These are phyloP conservation scores for Prunus kanzakura DNA, from an alignment of 306 rosid genomes.

Conservation along the genomic window DNA sequence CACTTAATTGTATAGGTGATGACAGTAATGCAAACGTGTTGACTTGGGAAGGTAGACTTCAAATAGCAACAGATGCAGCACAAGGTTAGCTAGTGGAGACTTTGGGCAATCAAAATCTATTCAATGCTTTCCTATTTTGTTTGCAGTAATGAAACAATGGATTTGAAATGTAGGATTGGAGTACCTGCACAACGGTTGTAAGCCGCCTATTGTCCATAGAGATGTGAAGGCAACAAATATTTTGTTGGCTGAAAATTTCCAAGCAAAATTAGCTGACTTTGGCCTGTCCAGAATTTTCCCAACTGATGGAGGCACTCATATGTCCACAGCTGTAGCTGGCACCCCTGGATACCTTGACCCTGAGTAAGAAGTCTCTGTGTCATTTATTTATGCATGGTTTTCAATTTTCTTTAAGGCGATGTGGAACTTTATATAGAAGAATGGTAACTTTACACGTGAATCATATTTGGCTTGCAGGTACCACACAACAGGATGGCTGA, in stretches of 20 bases:
- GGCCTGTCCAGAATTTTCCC: constrained; percentile 36
- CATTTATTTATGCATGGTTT: not conserved
- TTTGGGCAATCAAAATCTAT: not conserved
- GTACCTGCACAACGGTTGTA: constrained; percentile 42
- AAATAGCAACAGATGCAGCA: constrained; percentile 32
- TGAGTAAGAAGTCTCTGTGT: constrained; percentile 12
- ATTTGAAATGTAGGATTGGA: constrained; percentile 33
- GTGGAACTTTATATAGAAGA: not conserved
- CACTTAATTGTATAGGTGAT: not conserved
- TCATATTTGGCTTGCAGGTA: constrained; percentile 17
- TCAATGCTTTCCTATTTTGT: not conserved
- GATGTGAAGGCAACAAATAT: constrained; percentile 40
- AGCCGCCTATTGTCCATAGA: constrained; percentile 37
- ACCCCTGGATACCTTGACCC: constrained; percentile 38
- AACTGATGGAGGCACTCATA: constrained; percentile 19
- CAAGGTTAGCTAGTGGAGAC: constrained; percentile 11
- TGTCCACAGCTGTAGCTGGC: constrained; percentile 28
- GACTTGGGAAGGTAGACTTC: constrained; percentile 31
- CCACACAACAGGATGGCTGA: constrained; percentile 18
- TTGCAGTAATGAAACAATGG: not conserved
- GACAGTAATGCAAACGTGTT: not conserved
- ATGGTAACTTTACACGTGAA: not conserved
- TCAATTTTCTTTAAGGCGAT: not conserved
- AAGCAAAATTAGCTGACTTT: constrained; percentile 42
- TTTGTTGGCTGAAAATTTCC: constrained; percentile 29